Conservation (phyloP, 129 eudicot species). For the Silybum marianum region DNA sequence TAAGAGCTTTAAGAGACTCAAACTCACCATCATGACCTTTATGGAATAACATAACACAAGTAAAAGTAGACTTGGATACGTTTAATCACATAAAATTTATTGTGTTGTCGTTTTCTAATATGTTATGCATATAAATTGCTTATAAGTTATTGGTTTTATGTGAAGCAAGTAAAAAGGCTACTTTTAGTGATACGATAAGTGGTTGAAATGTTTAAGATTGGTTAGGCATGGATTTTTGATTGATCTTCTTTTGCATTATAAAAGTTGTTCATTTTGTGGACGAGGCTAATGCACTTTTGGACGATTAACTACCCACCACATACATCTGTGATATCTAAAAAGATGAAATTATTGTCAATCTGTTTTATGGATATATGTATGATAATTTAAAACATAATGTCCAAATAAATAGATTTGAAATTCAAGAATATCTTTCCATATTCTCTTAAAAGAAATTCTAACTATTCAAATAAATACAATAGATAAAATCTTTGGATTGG, state of each 20-base stretch:
- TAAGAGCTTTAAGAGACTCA: slow-evolving; percentile 1
- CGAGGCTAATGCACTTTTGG: slow-evolving; percentile 15
- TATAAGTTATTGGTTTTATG: neutral
- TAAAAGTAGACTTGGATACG: neutral
- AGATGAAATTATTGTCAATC: neutral
- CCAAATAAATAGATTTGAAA: neutral
- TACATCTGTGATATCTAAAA: neutral
- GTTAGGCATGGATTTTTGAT: slow-evolving; percentile 6
- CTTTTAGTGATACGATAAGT: slow-evolving; percentile 13
- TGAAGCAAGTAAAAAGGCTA: slow-evolving; percentile 1
- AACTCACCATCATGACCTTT: neutral
- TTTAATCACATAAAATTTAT: neutral
- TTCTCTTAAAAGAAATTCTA: neutral
- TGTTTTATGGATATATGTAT: neutral
- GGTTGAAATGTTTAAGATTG: slow-evolving; percentile 3
- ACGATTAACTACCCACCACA: neutral
- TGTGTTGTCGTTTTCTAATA: neutral
- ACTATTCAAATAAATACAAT: neutral
- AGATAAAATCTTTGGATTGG: neutral
- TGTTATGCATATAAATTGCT: slow-evolving; percentile 2
- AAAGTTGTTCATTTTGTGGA: slow-evolving; percentile 12
- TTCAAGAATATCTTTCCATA: neutral
- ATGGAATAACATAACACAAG: neutral
- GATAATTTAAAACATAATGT: neutral
- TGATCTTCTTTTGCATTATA: slow-evolving; percentile 1